Conservation (phyloP, 2,329 filamentous ascomycete genomes). For the Zymoseptoria tritici region DNA sequence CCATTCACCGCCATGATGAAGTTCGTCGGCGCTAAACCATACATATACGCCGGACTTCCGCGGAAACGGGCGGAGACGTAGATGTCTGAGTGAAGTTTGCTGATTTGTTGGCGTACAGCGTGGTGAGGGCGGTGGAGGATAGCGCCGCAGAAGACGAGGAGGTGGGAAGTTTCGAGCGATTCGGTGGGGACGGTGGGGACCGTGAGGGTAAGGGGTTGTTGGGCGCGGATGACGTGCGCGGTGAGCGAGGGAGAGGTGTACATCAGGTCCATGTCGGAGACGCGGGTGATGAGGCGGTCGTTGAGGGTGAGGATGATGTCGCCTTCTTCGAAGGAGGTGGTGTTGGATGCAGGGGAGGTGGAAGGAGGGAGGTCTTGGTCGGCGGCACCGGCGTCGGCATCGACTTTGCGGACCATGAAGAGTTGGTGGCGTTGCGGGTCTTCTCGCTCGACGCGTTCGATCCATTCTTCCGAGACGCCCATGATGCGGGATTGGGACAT, state of each 20-base stretch:
- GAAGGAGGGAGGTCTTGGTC: not conserved
- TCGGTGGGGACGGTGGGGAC: constrained; percentile 81
- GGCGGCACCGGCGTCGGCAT: constrained; percentile 35
- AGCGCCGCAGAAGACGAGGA: constrained; percentile 91
- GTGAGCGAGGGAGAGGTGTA: constrained; percentile 79
- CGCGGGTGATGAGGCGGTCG: constrained; percentile 82
- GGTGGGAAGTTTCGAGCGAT: constrained; percentile 85
- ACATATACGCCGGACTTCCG: constrained; percentile 79
- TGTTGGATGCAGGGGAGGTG: constrained; percentile 32
- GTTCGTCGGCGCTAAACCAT: constrained; percentile 89
- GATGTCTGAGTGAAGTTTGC: constrained; percentile 89
- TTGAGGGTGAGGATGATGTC: constrained; percentile 91
- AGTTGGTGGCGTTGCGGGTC: constrained; percentile 92
- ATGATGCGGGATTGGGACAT: constrained; percentile 97
- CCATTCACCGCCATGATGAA: constrained; percentile 97
- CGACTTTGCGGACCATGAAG: constrained; percentile 94
- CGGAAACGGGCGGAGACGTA: constrained; percentile 85
- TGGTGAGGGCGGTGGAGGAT: constrained; percentile 90
- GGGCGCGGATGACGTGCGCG: constrained; percentile 78
- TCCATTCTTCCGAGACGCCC: constrained; percentile 95
- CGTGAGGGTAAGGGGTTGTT: constrained; percentile 66
- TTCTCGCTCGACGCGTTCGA: constrained; percentile 76
- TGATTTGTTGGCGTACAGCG: constrained; percentile 94
- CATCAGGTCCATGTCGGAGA: constrained; percentile 92
- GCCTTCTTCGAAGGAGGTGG: constrained; percentile 67